Evolutionary conservation across 257 asterid genomes (phyloP).

Genomic region (Schizonepeta tenuifolia): DNA sequence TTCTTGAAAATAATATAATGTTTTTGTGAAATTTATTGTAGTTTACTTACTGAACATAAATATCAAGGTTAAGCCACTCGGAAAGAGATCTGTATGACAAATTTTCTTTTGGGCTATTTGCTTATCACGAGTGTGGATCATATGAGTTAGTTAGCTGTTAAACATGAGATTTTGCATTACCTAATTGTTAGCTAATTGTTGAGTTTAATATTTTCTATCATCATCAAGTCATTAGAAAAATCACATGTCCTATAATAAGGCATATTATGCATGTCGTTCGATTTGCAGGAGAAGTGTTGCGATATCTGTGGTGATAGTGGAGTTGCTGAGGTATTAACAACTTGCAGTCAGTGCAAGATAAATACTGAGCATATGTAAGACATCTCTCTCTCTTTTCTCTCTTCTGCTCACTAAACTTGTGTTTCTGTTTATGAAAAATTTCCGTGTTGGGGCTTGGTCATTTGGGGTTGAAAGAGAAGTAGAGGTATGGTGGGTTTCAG

Average conservation of each 20-base stretch:
- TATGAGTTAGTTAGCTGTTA: background rate
- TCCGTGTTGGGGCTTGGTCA: background rate
- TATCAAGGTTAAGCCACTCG: background rate
- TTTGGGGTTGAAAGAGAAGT: slow-evolving; percentile 6
- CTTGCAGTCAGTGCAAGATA: slow-evolving; percentile 58
- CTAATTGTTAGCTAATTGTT: background rate
- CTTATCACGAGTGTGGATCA: background rate
- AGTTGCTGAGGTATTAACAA: slow-evolving; percentile 39
- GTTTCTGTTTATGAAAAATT: background rate
- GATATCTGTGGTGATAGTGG: slow-evolving; percentile 69
- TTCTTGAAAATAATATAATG: background rate
- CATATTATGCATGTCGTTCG: slow-evolving; percentile 24
- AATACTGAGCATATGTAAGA: slow-evolving; percentile 63
- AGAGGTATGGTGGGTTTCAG: background rate
- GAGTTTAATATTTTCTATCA: background rate
- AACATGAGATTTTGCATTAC: background rate
- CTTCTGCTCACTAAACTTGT: slow-evolving; percentile 8
- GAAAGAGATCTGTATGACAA: background rate
- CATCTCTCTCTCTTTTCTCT: slow-evolving; percentile 19
- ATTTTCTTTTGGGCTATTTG: background rate
- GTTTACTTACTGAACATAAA: background rate
- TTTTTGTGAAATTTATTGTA: background rate
- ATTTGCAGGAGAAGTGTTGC: slow-evolving; percentile 59
- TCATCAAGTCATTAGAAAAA: background rate
- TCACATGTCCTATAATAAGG: background rate